Conservation (phyloP, 352 stramenopile species). For the Pythium oligandrum region DNA sequence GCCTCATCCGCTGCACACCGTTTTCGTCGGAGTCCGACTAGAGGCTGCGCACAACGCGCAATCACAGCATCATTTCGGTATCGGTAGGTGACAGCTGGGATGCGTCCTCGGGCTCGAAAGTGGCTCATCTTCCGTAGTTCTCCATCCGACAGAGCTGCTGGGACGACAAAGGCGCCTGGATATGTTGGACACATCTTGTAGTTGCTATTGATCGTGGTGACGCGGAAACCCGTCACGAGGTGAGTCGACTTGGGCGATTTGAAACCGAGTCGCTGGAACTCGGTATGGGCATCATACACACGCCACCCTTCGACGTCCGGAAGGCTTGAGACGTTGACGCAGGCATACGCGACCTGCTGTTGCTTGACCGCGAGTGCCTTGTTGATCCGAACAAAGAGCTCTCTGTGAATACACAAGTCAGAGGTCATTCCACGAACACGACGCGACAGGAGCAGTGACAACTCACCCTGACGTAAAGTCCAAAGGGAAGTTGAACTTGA, state of each 20-base stretch:
- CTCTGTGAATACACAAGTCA: conserved; percentile 12
- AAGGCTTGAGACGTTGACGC: conserved; percentile 23
- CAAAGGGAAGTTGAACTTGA: conserved; percentile 72
- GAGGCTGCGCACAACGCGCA: conserved; percentile 90
- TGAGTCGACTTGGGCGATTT: conserved; percentile 27
- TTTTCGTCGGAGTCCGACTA: conserved; percentile 93
- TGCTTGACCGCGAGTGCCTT: conserved; percentile 50
- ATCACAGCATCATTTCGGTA: conserved; percentile 90
- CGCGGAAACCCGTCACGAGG: conserved; percentile 49
- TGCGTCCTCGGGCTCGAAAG: conserved; percentile 90
- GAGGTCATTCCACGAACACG: background rate
- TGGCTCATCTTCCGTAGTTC: conserved; percentile 82
- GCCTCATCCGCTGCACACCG: conserved; percentile 89
- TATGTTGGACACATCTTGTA: conserved; percentile 85
- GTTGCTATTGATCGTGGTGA: conserved; percentile 66
- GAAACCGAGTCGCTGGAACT: conserved; percentile 62
- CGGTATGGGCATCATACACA: conserved; percentile 43
- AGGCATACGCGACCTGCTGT: conserved; percentile 46
- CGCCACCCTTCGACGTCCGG: conserved; percentile 50
- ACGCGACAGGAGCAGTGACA: background rate
- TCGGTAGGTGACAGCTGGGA: conserved; percentile 90
- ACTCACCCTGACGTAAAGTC: conserved; percentile 52
- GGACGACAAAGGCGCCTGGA: conserved; percentile 84
- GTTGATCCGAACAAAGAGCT: conserved; percentile 66
- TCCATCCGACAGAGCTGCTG: conserved; percentile 87